Evolutionary conservation across 768 basidiomycete genomes (phyloP), one percentile per base, ranked within the genome.

Genomic region (Kwoniella bestiolae): DNA sequence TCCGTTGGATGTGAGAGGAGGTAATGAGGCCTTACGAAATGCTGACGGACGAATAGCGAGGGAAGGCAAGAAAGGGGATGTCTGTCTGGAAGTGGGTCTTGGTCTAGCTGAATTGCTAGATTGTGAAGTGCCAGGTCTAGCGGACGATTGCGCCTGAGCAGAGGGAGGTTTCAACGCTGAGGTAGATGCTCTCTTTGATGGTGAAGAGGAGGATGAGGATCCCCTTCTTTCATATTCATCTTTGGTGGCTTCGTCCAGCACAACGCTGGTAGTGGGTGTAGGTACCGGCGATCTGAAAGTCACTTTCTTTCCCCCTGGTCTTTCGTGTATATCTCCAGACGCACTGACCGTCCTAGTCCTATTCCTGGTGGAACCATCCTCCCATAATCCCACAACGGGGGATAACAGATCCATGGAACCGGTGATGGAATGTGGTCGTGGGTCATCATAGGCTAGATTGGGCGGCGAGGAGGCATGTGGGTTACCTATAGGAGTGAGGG

Each of bases 221-320:
- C 55, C 18, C 18, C 56, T 31, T 26, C 57, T 59, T 21, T 45
- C 56, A 41, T 59, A 46, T 1, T 53, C 49, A 2, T 28, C 12
- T n/a, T 65, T 56, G 2, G 25, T 35, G 14, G 61, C 45, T 34
- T 67, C 62, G 23, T 74, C 72, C 44, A 74, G 49, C 3, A 74
- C 53, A 3, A 68, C 66, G 38, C 73, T 74, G 0, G 69, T 51
- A 3, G 73, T 68, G 14, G 72, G 75, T 2, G 75, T 77, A 3
- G 75, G 75, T 12, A 55, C 63, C 8, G 75, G 75, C 51, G 68
- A 68, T 41, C 72, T 63, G 41, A 77, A 77, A 3, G 75, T 77
- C 23, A 77, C 75, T 44, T 77, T 77, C 52, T 77, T 77, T 32
- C 60, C 70, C 9, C 44, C 47, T n/a, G 44, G 67, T n/a, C 55